Conservation (phyloP, 2,329 filamentous ascomycete genomes). For the Rhexocercosporidium sp. region DNA sequence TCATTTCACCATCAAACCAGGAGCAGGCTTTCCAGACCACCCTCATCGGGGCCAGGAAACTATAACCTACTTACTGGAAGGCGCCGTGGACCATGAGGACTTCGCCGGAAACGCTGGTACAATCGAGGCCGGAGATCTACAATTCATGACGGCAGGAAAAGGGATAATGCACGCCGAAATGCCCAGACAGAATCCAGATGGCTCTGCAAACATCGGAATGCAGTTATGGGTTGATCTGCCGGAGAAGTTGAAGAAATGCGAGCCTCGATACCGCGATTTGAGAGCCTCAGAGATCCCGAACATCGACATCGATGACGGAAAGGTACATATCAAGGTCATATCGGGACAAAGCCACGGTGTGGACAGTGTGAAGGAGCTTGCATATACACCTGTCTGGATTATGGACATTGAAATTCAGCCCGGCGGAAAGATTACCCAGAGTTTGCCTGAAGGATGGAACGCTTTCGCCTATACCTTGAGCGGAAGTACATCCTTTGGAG, state of each 20-base stretch:
- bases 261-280: constrained; percentile 91
- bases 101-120: constrained; percentile 86
- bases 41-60: constrained; percentile 71
- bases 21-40: constrained; percentile 91
- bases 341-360: constrained; percentile 83
- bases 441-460: constrained; percentile 82
- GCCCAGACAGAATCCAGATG: constrained; percentile 80
- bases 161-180: constrained; percentile 97
- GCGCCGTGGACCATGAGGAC: constrained; percentile 89
- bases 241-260: constrained; percentile 79
- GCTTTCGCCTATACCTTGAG: constrained; percentile 86
- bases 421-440: constrained; percentile 77
- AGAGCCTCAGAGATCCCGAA: constrained; percentile 78
- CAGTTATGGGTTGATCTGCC: constrained; percentile 97
- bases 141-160: constrained; percentile 95
- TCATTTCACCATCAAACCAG: constrained; percentile 81
- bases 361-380: constrained; percentile 86
- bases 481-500: constrained; percentile 70
- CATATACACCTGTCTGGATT: constrained; percentile 97
- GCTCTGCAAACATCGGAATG: constrained; percentile 80
- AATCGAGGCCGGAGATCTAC: constrained; percentile 84
- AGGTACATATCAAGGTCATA: constrained; percentile 86
- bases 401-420: constrained; percentile 82
- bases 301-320: constrained; percentile 72
- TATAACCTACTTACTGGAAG: constrained; percentile 88